Conservation (phyloP, 2,329 filamentous ascomycete species). For the Colletotrichum aenigma region DNA sequence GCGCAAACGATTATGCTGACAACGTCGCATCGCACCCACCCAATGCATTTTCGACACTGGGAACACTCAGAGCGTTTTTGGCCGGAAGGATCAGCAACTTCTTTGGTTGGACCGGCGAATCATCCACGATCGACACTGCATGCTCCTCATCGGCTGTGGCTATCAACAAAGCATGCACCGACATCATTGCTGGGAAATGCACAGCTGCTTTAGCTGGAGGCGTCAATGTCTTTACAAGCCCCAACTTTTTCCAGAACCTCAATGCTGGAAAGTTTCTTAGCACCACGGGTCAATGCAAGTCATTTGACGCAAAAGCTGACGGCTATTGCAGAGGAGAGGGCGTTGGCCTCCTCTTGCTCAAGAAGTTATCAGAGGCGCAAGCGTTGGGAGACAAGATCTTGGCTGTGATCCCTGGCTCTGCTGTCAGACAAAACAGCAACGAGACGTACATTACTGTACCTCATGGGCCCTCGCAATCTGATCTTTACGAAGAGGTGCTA, state of each 20-base stretch:
- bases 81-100: slow-evolving; percentile 35
- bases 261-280: slow-evolving; percentile 27
- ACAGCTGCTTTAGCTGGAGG: slow-evolving; percentile 41
- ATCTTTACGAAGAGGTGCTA: slow-evolving; percentile 56
- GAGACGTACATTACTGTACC: slow-evolving; percentile 30
- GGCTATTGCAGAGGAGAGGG: slow-evolving; percentile 59
- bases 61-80: slow-evolving; percentile 35
- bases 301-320: slow-evolving; percentile 36
- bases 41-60: slow-evolving; percentile 25
- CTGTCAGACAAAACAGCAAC: slow-evolving; percentile 46
- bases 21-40: slow-evolving; percentile 23
- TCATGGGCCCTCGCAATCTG: slow-evolving; percentile 20
- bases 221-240: slow-evolving; percentile 34
- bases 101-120: slow-evolving; percentile 40
- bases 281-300: slow-evolving; percentile 33
- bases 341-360: slow-evolving; percentile 47
- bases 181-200: slow-evolving; percentile 31
- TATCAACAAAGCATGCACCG: slow-evolving; percentile 34
- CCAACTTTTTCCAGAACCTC: slow-evolving; percentile 21
- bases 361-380: slow-evolving; percentile 48
- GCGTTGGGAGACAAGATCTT: slow-evolving; percentile 48
- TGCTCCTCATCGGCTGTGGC: slow-evolving; percentile 42
- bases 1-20: slow-evolving; percentile 21
- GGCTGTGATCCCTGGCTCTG: slow-evolving; percentile 41
- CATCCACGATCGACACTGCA: slow-evolving; percentile 38